These are phyloP conservation scores for Ilyonectria mors-panacis DNA, from an alignment of 2,329 filamentous ascomycete species.

Conservation along the genomic window DNA sequence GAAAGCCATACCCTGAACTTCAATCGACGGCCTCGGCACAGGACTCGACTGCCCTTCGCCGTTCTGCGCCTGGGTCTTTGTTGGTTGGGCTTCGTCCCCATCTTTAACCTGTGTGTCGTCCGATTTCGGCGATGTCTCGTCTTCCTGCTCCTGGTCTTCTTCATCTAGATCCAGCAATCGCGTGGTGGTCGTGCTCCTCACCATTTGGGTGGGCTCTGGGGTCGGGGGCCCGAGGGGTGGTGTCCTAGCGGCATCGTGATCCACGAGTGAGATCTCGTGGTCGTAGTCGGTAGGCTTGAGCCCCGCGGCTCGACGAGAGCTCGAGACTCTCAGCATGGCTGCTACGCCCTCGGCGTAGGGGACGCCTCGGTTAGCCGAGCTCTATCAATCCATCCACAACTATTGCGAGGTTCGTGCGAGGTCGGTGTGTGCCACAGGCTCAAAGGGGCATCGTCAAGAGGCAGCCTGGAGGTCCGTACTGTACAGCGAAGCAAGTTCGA, in stretches of 20 bases:
- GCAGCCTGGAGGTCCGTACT: constrained; percentile 15
- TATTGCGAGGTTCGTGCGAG: constrained; percentile 17
- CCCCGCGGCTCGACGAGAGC: constrained; percentile 68
- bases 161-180: constrained; percentile 42
- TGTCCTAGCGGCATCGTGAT: constrained; percentile 60
- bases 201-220: constrained; percentile 38
- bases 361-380: constrained; percentile 27
- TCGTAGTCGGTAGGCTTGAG: constrained; percentile 76
- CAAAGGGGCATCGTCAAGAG: constrained; percentile 34
- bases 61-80: constrained; percentile 25
- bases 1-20: constrained; percentile 49
- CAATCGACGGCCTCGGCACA: constrained; percentile 51
- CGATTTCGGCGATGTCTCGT: constrained; percentile 21
- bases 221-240: constrained; percentile 40
- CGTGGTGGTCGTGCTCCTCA: constrained; percentile 44
- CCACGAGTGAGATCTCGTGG: constrained; percentile 79
- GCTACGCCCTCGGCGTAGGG: constrained; percentile 41
- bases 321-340: constrained; percentile 56
- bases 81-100: constrained; percentile 16
- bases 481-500: neutral
- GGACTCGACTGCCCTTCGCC: constrained; percentile 36
- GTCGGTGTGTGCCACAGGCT: constrained; percentile 22
- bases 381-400: constrained; percentile 33
- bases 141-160: constrained; percentile 31
- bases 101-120: constrained; percentile 35